phyloP scores from a whole-genome alignment of 306 rosid genomes.

The Nissolia schottii region DNA sequence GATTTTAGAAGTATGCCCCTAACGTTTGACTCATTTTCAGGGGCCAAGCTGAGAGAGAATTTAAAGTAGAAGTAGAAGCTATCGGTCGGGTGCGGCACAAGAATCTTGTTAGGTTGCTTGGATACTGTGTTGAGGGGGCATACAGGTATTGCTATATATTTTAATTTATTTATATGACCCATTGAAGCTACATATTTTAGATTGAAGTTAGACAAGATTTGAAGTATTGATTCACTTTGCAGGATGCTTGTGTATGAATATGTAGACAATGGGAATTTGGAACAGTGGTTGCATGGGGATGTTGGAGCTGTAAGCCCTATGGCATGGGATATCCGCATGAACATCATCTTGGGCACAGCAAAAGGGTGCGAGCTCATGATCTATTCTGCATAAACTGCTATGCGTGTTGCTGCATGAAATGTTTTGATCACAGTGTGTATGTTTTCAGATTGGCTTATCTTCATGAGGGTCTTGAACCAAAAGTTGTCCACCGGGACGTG shows the following conservation, averaged over 20 bases:
- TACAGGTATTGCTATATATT: conserved; percentile 54
- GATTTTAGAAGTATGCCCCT: conserved; percentile 3
- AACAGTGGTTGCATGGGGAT: conserved; percentile 96
- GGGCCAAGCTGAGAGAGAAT: conserved; percentile 99
- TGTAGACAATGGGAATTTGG: conserved; percentile 90
- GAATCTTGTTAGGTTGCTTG: conserved; percentile 95
- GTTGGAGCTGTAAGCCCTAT: conserved; percentile 85
- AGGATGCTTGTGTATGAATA: conserved; percentile 99
- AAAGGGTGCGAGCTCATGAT: conserved; percentile 60
- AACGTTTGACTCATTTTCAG: conserved; percentile 36
- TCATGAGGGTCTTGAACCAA: conserved; percentile 99
- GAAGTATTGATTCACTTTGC: conserved; percentile 18
- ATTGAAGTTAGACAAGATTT: conserved; percentile 13
- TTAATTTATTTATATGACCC: background rate
- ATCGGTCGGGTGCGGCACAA: conserved; percentile 98
- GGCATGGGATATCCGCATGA: conserved; percentile 90
- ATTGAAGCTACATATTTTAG: background rate
- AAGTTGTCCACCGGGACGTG: conserved; percentile 97
- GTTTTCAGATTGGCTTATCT: conserved; percentile 87
- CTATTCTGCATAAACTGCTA: background rate
- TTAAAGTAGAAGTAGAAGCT: conserved; percentile 88
- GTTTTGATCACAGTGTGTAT: conserved; percentile 14
- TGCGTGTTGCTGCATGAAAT: conserved; percentile 10
- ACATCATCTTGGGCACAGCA: conserved; percentile 80
- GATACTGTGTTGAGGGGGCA: conserved; percentile 98